Percentiles rank a stretch among this genome's conserved stretches.
Conservation (phyloP, 768 basidiomycete genomes). For the Suillus lakei region DNA sequence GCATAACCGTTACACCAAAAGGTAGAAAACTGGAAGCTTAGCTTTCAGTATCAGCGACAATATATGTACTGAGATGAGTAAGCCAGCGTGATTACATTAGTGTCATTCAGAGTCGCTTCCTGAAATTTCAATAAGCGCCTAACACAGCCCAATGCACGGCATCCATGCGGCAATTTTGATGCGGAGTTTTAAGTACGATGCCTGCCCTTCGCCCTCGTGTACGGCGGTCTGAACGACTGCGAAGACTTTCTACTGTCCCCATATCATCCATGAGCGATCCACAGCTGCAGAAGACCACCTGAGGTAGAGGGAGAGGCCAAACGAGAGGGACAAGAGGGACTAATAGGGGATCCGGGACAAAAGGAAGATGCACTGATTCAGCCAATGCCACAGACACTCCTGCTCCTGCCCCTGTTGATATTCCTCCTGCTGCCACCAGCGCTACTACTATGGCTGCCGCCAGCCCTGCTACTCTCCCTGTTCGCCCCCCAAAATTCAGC, state of each 20-base stretch:
- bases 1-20: no score
- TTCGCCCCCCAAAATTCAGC: no score
- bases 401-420: no score
- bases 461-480: no score
- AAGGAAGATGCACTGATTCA: background rate
- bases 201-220: background rate
- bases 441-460: no score
- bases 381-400: background rate
- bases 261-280: background rate
- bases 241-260: background rate
- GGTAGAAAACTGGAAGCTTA: no score
- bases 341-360: constrained; percentile 1
- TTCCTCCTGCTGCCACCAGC: no score
- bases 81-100: no score
- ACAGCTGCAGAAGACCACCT: background rate
- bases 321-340: background rate
- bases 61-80: no score
- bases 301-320: background rate
- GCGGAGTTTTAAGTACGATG: background rate
- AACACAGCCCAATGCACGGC: background rate
- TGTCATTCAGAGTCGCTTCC: background rate
- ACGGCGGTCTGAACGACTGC: background rate
- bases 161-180: background rate
- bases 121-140: background rate
- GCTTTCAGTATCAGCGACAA: no score